A percentile compares a stretch with the other conserved stretches of the same genome.
Evolutionary conservation across 768 basidiomycete species (phyloP).

Genomic region (Gelatoporia subvermispora): DNA sequence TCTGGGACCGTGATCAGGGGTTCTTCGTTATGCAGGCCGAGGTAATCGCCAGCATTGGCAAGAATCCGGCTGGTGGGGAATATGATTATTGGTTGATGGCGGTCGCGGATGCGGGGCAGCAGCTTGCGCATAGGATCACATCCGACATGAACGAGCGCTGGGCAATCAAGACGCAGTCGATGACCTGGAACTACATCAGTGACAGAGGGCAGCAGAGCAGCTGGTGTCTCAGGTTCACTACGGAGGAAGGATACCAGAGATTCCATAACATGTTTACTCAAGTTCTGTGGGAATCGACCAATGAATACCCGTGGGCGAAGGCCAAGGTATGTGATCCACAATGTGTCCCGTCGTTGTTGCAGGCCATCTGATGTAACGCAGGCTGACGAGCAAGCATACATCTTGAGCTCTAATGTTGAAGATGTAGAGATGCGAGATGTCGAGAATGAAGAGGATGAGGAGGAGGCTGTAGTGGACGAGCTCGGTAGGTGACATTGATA

Average conservation of each 20-base stretch:
- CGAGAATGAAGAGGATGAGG: conserved; percentile 69
- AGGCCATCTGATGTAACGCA: conserved; percentile 22
- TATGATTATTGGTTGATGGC: conserved; percentile 62
- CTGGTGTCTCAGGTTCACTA: conserved; percentile 77
- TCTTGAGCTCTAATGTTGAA: conserved; percentile 67
- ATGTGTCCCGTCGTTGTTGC: neutral
- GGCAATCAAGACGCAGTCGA: conserved; percentile 55
- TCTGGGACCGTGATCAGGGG: conserved; percentile 50
- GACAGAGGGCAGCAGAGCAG: conserved; percentile 55
- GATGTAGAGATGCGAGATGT: conserved; percentile 87
- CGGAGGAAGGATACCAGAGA: conserved; percentile 47
- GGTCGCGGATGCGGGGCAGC: conserved; percentile 40
- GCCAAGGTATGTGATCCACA: conserved; percentile 54
- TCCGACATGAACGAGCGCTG: conserved; percentile 71
- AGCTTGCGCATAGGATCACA: conserved; percentile 58
- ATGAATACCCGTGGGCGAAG: conserved; percentile 72
- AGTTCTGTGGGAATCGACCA: conserved; percentile 76
- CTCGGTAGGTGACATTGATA: conserved; percentile 45
- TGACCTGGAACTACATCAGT: conserved; percentile 84
- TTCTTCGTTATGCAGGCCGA: conserved; percentile 51
- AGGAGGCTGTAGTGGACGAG: conserved; percentile 69
- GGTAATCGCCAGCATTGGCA: conserved; percentile 49
- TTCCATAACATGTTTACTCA: conserved; percentile 64
- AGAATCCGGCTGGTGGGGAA: conserved; percentile 32
- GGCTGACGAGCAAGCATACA: conserved; percentile 85